Conservation (phyloP, 331 rosid species). For the Quercus tomentella region DNA sequence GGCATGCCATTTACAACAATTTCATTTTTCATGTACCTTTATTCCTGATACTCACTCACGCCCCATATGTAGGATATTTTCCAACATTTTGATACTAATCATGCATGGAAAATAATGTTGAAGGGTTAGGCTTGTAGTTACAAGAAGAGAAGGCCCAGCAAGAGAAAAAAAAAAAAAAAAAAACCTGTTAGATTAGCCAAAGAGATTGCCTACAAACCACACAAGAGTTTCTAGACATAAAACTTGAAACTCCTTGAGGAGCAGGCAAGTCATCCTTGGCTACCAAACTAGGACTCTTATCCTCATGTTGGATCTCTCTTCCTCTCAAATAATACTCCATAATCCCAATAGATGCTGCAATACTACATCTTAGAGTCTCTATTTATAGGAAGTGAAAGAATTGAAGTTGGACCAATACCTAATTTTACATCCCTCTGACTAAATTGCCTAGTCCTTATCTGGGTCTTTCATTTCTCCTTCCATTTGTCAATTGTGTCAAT, state of each 20-base stretch:
- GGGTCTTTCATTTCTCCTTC: too few species aligned
- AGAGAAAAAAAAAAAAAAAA: not conserved
- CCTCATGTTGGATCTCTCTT: constrained; percentile 5
- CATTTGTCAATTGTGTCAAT: too few species aligned
- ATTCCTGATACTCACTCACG: not conserved
- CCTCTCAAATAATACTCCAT: not conserved
- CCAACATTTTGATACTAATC: too few species aligned
- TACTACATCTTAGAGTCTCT: not conserved
- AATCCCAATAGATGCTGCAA: not conserved
- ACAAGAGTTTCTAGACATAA: not conserved
- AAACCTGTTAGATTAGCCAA: constrained; percentile 13
- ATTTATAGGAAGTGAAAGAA: not conserved
- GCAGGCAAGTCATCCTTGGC: constrained; percentile 27
- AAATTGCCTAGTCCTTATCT: too few species aligned
- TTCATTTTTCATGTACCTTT: not conserved
- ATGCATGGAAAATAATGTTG: too few species aligned
- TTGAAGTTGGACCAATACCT: not conserved
- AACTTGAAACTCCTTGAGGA: not conserved
- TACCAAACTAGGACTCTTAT: constrained; percentile 8
- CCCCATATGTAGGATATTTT: not conserved
- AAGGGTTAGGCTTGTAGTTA: too few species aligned
- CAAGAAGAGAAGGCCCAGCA: constrained; percentile 12
- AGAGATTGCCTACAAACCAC: constrained; percentile 15
- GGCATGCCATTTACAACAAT: not conserved
- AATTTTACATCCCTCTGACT: too few species aligned